Evolutionary conservation across 805 yeast species (phyloP).

Genomic region (Metschnikowia borealis): DNA sequence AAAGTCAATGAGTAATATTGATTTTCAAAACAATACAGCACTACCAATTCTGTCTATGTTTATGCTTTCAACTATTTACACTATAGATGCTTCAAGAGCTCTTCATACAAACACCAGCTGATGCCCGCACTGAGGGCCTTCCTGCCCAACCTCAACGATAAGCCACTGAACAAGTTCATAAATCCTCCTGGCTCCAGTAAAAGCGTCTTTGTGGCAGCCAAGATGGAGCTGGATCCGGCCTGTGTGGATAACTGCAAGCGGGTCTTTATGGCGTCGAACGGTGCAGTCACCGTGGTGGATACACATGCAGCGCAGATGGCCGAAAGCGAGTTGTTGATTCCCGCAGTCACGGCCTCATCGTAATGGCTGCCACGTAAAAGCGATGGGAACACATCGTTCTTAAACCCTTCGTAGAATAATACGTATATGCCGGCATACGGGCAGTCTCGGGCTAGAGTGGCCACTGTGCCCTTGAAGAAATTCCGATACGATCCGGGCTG

Average conservation of each 20-base stretch:
- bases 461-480: constrained; percentile 83
- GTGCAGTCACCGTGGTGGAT: constrained; percentile 86
- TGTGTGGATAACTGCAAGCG: constrained; percentile 66
- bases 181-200: constrained; percentile 47
- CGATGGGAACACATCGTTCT: constrained; percentile 53
- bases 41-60: background rate
- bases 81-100: constrained; percentile 48
- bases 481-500: constrained; percentile 52
- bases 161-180: constrained; percentile 71
- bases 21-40: too few relatives aligned
- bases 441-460: constrained; percentile 85
- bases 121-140: constrained; percentile 92
- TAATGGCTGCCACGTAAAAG: constrained; percentile 11
- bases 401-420: constrained; percentile 71
- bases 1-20: too few relatives aligned
- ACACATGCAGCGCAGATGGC: constrained; percentile 75
- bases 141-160: constrained; percentile 73
- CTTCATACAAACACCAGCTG: constrained; percentile 97
- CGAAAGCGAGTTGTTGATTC: constrained; percentile 52
- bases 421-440: constrained; percentile 96
- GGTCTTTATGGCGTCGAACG: constrained; percentile 92
- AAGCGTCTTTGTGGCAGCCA: constrained; percentile 36
- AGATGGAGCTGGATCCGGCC: constrained; percentile 42
- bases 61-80: constrained; percentile 2
- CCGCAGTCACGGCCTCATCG: constrained; percentile 12